Evolutionary conservation across 2,329 filamentous ascomycete species (phyloP).

Genomic region (Colletotrichum sp.): DNA sequence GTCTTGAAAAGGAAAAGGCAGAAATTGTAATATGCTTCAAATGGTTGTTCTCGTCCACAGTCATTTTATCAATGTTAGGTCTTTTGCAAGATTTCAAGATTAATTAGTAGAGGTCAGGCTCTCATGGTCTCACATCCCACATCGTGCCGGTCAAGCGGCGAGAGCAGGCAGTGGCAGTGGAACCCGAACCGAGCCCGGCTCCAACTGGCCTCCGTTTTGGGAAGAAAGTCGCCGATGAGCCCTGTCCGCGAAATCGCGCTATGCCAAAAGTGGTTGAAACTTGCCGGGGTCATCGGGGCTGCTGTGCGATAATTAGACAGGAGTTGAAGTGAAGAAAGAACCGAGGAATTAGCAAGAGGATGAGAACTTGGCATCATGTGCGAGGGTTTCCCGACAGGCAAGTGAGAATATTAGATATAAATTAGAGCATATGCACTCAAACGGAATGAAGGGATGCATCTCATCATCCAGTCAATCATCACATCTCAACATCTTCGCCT

Average conservation of each 20-base stretch:
- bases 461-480: neutral
- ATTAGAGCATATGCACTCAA: neutral
- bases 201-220: neutral
- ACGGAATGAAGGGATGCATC: neutral
- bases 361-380: neutral
- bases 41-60: neutral
- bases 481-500: neutral
- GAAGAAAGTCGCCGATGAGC: neutral
- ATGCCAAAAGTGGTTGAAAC: neutral
- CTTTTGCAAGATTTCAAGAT: neutral
- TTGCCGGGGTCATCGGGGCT: neutral
- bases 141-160: neutral
- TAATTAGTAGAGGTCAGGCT: neutral
- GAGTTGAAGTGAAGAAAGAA: neutral
- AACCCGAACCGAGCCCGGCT: too few relatives aligned
- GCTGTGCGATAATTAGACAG: neutral
- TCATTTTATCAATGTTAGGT: fast-evolving
- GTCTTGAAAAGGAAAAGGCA: neutral
- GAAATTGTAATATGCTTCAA: fast-evolving
- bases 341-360: neutral
- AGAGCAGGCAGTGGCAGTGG: neutral
- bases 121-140: neutral
- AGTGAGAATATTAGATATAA: neutral
- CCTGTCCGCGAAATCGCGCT: neutral
- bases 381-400: neutral